Base-by-base conservation (phyloP, 2,329 filamentous ascomycete genomes). In the Cytospora schulzeri region DNA sequence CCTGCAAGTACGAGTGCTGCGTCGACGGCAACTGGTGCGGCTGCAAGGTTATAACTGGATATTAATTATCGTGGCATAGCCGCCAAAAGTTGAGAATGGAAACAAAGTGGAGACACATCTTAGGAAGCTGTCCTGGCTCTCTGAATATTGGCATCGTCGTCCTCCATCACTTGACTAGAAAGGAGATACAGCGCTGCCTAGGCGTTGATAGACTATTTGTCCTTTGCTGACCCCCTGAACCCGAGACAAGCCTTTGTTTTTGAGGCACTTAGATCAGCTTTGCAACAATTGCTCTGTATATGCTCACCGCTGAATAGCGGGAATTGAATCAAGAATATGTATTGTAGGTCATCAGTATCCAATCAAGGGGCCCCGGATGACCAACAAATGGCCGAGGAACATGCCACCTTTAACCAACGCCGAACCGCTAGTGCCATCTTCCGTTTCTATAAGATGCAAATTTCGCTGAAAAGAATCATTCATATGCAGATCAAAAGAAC, bases 401-500 rank as follows among this genome's bases (percentile, higher is more conserved):
- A 38, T 19, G 4, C 17, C 17, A 41, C 9, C 38, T 11, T 41
- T 11, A 7, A 41, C 17, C 4, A 41, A 41, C 19, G 15, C 19
- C 38, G 19, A 2, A 41, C 15, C 19, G 17, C 17, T 41, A 19
- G n/a, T 41, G 38, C 38, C n/a, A 41, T n/a, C 12, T 17, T 38
- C 17, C 35, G 12, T 38, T 38, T 38, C 35, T 38, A 35, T 12
- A 15, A 38, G 5, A 19, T n/a, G 38, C 17, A 41, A n/a, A 41
- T 17, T 41, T 8, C 38, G 19, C 4, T 17, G 17, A 38, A 11
- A 19, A 35, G 14, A 12, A 35, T 3, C 33, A 11, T 17, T 17
- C 11, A 19, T 51, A 33, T 48, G 22, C 4, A n/a, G 3, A 57
- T 61, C 72, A 81, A 66, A 82, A 82, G 66, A 82, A 79, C 7